A percentile compares a stretch with the other conserved stretches of the same genome.
Evolutionary conservation across 2,329 filamentous ascomycete species (phyloP).

Genomic region (Didymella exigua): DNA sequence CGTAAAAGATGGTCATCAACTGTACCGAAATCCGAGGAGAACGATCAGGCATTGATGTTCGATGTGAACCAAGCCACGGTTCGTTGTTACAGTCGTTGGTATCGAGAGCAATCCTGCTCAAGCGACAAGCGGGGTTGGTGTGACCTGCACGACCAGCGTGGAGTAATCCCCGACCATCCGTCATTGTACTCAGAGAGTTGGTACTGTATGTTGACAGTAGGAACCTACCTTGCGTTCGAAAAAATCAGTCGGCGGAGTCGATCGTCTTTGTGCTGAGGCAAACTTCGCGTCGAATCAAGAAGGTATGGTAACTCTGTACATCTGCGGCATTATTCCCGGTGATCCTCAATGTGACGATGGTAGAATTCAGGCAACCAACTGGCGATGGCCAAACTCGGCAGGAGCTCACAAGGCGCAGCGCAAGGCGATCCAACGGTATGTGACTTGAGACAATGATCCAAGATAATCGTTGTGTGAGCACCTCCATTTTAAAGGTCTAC

Average conservation of each 20-base stretch:
- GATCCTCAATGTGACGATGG: background rate
- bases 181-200: background rate
- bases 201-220: no score
- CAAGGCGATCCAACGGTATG: background rate
- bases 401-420: background rate
- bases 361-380: background rate
- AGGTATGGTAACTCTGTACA: no score
- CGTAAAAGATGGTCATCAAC: background rate
- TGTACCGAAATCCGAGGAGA: background rate
- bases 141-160: background rate
- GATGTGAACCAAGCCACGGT: background rate
- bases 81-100: background rate
- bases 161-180: background rate
- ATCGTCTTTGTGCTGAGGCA: no score
- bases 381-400: background rate
- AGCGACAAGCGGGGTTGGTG: background rate
- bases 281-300: no score
- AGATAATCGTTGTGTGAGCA: background rate
- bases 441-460: background rate
- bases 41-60: background rate
- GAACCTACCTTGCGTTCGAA: no score
- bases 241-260: no score
- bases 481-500: no score
- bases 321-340: background rate
- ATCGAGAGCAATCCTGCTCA: constrained; percentile 1